phyloP scores from a whole-genome alignment of 2,329 filamentous ascomycete genomes.

The Alternaria sp. region DNA sequence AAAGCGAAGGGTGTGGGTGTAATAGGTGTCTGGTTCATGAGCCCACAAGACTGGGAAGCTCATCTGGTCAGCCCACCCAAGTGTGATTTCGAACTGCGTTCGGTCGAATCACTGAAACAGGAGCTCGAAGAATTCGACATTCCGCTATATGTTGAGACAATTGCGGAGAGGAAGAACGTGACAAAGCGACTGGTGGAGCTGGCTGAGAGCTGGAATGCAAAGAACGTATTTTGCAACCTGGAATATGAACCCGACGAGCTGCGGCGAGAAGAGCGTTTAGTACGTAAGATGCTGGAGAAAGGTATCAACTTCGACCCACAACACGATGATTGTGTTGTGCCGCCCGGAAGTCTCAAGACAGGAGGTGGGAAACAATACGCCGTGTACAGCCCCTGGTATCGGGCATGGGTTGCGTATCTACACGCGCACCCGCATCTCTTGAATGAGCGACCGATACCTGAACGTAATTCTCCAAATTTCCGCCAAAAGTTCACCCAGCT shows the following conservation, averaged over 20 bases:
- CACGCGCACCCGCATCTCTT: conserved; percentile 75
- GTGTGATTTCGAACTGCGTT: conserved; percentile 83
- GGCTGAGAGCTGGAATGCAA: conserved; percentile 75
- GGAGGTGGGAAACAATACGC: conserved; percentile 81
- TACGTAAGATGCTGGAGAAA: conserved; percentile 67
- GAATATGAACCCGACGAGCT: conserved; percentile 95
- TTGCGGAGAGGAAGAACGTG: conserved; percentile 71
- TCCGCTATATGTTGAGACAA: conserved; percentile 78
- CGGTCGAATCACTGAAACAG: conserved; percentile 69
- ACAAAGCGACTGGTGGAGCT: conserved; percentile 70
- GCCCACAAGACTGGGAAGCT: conserved; percentile 84
- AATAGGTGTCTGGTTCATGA: conserved; percentile 80
- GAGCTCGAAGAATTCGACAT: conserved; percentile 78
- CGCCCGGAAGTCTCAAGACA: conserved; percentile 73
- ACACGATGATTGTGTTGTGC: conserved; percentile 85
- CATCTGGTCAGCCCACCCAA: conserved; percentile 77
- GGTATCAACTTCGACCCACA: conserved; percentile 75
- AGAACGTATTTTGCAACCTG: conserved; percentile 81
- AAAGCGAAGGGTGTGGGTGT: conserved; percentile 74
- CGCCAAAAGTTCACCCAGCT: conserved; percentile 58
- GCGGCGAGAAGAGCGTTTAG: conserved; percentile 75
- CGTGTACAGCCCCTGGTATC: conserved; percentile 85
- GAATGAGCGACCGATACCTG: conserved; percentile 66
- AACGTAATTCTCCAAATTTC: conserved; percentile 62
- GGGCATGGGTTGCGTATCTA: conserved; percentile 77